These are phyloP conservation scores for Colletotrichum sp. DNA, from an alignment of 2,329 filamentous ascomycete genomes.

Conservation along the genomic window DNA sequence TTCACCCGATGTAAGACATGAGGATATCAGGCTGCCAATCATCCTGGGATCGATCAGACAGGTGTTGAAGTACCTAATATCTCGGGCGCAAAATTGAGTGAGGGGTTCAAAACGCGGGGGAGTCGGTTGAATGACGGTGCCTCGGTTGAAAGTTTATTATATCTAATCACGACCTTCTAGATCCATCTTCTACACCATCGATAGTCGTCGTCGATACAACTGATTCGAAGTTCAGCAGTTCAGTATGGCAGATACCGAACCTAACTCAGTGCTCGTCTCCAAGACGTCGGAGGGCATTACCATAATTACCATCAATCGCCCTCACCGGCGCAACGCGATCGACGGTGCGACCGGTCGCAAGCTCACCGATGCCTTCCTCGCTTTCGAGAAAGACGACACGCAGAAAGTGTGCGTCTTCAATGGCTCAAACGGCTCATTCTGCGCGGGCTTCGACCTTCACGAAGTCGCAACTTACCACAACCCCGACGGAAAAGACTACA, in stretches of 20 bases:
- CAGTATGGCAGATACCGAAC: not conserved
- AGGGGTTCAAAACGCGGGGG: not conserved
- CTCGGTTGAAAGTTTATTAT: not conserved
- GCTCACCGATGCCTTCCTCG: slow-evolving; percentile 51
- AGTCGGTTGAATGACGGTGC: not conserved
- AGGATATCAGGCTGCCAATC: not conserved
- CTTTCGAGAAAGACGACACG: slow-evolving; percentile 51
- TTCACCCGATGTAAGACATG: not conserved
- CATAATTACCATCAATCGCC: slow-evolving; percentile 60
- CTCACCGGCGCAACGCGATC: slow-evolving; percentile 55
- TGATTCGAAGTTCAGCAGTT: not conserved
- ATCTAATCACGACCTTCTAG: not conserved
- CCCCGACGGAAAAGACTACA: not conserved
- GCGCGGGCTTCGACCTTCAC: slow-evolving; percentile 58
- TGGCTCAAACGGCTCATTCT: slow-evolving; percentile 52
- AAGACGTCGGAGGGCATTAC: slow-evolving; percentile 48
- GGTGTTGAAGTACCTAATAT: not conserved
- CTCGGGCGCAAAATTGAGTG: not conserved
- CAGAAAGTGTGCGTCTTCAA: slow-evolving; percentile 59
- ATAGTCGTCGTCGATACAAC: not conserved
- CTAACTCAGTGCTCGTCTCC: slow-evolving; percentile 14
- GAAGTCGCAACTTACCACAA: slow-evolving; percentile 36
- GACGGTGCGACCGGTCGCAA: slow-evolving; percentile 50
- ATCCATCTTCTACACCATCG: not conserved
- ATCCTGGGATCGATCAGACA: accelerated